phyloP scores from a whole-genome alignment of 2,329 filamentous ascomycete species.

The Colletotrichum tanaceti region DNA sequence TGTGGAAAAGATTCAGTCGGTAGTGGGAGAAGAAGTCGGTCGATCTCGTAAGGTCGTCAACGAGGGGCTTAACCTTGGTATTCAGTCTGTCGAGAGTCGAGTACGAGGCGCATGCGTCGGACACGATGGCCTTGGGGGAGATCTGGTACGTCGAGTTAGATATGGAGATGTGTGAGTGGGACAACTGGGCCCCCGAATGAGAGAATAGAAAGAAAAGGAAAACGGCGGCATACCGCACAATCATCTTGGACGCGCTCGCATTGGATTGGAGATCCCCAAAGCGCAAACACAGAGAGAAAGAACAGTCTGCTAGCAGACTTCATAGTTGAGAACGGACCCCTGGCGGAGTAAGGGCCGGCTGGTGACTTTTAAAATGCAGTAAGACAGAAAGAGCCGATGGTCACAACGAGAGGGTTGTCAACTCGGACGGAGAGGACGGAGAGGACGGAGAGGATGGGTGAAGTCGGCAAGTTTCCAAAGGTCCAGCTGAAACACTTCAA shows the following conservation, averaged over 20 bases:
- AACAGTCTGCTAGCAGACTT: conserved; percentile 65
- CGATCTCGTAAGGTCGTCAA: conserved; percentile 83
- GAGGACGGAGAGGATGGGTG: not conserved
- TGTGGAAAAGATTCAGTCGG: conserved; percentile 93
- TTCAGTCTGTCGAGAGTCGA: conserved; percentile 89
- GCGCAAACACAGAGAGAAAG: conserved; percentile 66
- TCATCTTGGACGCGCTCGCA: conserved; percentile 60
- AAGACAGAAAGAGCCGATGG: conserved; percentile 6
- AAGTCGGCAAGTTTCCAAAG: conserved; percentile 36
- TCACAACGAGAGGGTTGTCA: conserved; percentile 14
- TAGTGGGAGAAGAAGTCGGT: conserved; percentile 99
- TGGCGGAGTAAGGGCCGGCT: conserved; percentile 1
- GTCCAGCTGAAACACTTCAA: conserved; percentile 32
- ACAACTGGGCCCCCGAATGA: conserved; percentile 35
- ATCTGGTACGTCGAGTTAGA: conserved; percentile 71
- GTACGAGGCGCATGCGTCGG: conserved; percentile 95
- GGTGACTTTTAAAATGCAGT: conserved; percentile 16
- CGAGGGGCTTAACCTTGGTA: conserved; percentile 76
- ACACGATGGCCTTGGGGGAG: conserved; percentile 87
- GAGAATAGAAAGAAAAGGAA: conserved; percentile 42
- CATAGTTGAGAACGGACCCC: conserved; percentile 52
- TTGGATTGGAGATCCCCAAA: conserved; percentile 62
- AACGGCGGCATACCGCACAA: conserved; percentile 62
- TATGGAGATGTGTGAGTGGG: conserved; percentile 43
- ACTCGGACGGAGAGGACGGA: conserved; percentile 1